Evolutionary conservation across 768 basidiomycete genomes (phyloP).

Genomic region (Tubosaeta brunneosetosa): DNA sequence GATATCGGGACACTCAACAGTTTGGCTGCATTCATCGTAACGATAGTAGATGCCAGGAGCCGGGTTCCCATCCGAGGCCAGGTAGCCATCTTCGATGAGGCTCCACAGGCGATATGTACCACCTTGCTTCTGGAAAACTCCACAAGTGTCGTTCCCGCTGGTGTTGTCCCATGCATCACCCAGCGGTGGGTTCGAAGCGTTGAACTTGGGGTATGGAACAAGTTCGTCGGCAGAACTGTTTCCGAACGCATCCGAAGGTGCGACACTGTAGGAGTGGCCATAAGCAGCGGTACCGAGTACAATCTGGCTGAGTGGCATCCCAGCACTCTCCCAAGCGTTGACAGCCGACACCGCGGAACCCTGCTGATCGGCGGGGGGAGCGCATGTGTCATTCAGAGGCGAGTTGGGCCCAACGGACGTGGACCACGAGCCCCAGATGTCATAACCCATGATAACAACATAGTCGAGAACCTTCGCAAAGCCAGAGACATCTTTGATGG

Average conservation of each 20-base stretch:
- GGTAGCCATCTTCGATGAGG: constrained; percentile 52
- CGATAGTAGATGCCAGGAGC: constrained; percentile 47
- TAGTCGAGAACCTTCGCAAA: constrained; percentile 70
- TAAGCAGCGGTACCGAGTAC: constrained; percentile 80
- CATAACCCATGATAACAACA: constrained; percentile 64
- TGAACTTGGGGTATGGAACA: constrained; percentile 47
- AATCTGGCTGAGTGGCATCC: constrained; percentile 65
- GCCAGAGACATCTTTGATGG: constrained; percentile 62
- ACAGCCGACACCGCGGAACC: constrained; percentile 78
- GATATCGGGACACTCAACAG: constrained; percentile 40
- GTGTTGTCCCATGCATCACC: constrained; percentile 55
- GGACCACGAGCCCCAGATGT: constrained; percentile 51
- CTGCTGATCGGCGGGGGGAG: constrained; percentile 46
- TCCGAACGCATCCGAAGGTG: constrained; percentile 34
- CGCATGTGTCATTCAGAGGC: constrained; percentile 75
- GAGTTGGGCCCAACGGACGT: constrained; percentile 71
- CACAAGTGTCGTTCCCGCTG: constrained; percentile 52
- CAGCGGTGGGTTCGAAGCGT: constrained; percentile 38
- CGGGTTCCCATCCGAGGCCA: constrained; percentile 29
- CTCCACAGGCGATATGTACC: constrained; percentile 61
- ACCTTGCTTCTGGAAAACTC: constrained; percentile 39
- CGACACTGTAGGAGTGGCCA: constrained; percentile 65
- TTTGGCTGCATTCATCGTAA: constrained; percentile 69
- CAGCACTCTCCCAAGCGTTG: constrained; percentile 66
- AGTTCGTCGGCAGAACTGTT: constrained; percentile 34